A percentile compares a stretch with the other conserved stretches of the same genome.
Evolutionary conservation across 1,284 basidiomycete species (phyloP).

Genomic region (Trametes hirsuta): DNA sequence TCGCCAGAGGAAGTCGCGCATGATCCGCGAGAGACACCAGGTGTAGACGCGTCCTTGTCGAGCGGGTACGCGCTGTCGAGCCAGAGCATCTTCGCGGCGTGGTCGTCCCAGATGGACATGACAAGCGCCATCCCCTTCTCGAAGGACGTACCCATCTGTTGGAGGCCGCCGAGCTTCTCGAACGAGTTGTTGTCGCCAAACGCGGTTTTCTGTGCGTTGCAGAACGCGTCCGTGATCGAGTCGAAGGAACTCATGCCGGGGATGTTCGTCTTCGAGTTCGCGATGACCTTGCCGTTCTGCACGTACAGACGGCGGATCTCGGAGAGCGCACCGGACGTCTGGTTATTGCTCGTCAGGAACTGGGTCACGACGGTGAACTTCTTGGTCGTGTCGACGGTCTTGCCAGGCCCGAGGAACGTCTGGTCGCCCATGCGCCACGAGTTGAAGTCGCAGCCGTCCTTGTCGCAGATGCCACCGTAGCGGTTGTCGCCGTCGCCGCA

Average conservation of each 20-base stretch:
- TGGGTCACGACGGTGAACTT: constrained; percentile 52
- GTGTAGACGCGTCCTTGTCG: constrained; percentile 39
- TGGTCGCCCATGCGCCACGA: constrained; percentile 54
- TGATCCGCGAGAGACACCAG: constrained; percentile 56
- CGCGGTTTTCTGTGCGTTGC: constrained; percentile 40
- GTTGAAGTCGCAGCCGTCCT: constrained; percentile 61
- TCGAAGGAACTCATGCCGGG: constrained; percentile 40
- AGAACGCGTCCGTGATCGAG: constrained; percentile 44
- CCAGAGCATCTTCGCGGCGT: constrained; percentile 61
- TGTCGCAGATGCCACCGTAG: constrained; percentile 50
- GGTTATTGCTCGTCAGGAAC: constrained; percentile 51
- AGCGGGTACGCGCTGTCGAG: constrained; percentile 60
- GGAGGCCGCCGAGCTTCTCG: constrained; percentile 40
- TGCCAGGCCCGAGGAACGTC: constrained; percentile 50
- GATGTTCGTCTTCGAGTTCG: constrained; percentile 50
- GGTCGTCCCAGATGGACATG: constrained; percentile 60
- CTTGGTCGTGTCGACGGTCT: constrained; percentile 48
- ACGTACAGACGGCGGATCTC: constrained; percentile 59
- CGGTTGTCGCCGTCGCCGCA: constrained; percentile 43
- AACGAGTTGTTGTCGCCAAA: constrained; percentile 44
- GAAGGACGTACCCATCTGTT: constrained; percentile 48
- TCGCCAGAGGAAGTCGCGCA: constrained; percentile 52
- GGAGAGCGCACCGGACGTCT: constrained; percentile 45
- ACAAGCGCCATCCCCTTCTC: constrained; percentile 57
- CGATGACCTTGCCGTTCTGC: constrained; percentile 53